phyloP scores from a whole-genome alignment of 805 yeast genomes.

The Ogataea haglerorum region DNA sequence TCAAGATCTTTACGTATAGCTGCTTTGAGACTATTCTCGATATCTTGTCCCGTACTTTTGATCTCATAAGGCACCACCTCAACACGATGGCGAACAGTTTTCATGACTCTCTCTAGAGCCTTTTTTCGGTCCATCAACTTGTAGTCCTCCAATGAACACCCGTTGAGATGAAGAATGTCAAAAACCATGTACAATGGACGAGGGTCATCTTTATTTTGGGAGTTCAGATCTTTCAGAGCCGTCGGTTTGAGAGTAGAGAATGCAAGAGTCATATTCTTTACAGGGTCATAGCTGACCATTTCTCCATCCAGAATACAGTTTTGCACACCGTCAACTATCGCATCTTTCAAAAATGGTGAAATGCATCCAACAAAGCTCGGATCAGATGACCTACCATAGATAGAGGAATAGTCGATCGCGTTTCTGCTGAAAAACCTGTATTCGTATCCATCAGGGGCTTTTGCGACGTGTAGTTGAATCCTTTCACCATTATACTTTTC shows the following conservation, averaged over 20 bases:
- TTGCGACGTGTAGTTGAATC: constrained; percentile 65
- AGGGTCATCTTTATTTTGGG: constrained; percentile 12
- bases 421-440: constrained; percentile 56
- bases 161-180: constrained; percentile 73
- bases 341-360: constrained; percentile 33
- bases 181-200: constrained; percentile 63
- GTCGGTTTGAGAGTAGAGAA: constrained; percentile 77
- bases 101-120: constrained; percentile 41
- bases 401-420: constrained; percentile 66
- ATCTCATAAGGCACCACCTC: constrained; percentile 43
- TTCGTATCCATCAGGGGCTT: constrained; percentile 37
- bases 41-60: constrained; percentile 47
- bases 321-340: constrained; percentile 28
- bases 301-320: constrained; percentile 77
- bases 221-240: constrained; percentile 50
- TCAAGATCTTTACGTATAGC: constrained; percentile 68
- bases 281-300: constrained; percentile 83
- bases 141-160: constrained; percentile 49
- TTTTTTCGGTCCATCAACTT: constrained; percentile 56
- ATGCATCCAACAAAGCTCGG: constrained; percentile 25
- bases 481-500: constrained; percentile 96
- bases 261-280: constrained; percentile 55
- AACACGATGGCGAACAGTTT: constrained; percentile 46
- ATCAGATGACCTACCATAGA: constrained; percentile 50
- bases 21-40: constrained; percentile 50